Evolutionary conservation across 177 flowering plant species (phyloP), one percentile per base, ranked within the genome.

Genomic region (Vitis hybrid): DNA sequence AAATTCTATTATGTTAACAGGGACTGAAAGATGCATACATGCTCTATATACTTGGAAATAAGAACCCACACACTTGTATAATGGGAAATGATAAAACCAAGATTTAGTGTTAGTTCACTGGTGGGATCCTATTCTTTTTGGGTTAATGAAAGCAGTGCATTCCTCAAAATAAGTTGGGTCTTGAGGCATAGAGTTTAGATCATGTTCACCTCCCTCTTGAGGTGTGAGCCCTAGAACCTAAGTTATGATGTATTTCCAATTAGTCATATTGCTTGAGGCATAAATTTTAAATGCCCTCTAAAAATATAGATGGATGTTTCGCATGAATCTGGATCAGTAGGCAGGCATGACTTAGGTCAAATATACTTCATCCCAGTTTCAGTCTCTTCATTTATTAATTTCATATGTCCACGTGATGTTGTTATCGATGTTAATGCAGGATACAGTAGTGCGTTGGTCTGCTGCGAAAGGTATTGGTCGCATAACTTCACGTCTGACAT

Each of bases 401-500:
- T 27, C 4, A 56, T 18, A 20, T 46, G 14, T 41, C 27, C 24
- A 24, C 14, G 2, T 54, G 13, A 24, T 13, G 9, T 30, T 63
- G 51, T 53, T 63, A 46, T 15, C 63, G 10, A 62, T 56, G 3
- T 51, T 67, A 15, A 60, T 76, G 65, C 78, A 95, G 99, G 99
- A 95, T 77, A 93, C 98, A 75, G 93, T 95, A 76, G 99, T 95
- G 46, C 94, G 98, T 51, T 95, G 99, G 99, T 91, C 98, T 81
- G 97, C 98, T 77, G 97, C 99, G 67, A 94, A 94, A 84, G 99
- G 99, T 76, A 78, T 95, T 65, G 99, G 99, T 21, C 97, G 98
- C 21, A 79, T 91, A 63, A 86, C 98, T 69, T 86, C 94, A 65
- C 87, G 94, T 65, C 77, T 93, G 53, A 90, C 99, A 68, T 87